Evolutionary conservation across 176 grass and related monocot species (phyloP).

Genomic region (Aegilops sharonensis): DNA sequence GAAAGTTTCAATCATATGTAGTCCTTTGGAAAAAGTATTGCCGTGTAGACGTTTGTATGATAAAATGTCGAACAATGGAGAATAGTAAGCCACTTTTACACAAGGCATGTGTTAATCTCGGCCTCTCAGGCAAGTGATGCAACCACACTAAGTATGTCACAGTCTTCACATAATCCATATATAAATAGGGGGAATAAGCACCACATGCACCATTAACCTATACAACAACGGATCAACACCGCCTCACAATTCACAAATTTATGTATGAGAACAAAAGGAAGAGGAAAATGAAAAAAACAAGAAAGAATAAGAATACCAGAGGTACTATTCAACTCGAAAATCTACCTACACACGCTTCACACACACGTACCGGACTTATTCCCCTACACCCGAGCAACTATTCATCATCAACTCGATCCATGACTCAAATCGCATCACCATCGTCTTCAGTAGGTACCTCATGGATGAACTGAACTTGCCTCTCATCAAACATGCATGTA

Average conservation of each 20-base stretch:
- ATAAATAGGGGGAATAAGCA: slow-evolving; percentile 15
- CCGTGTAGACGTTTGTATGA: no score
- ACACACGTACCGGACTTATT: slow-evolving; percentile 19
- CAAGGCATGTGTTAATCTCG: neutral
- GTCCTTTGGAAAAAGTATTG: no score
- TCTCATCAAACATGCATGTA: slow-evolving; percentile 24
- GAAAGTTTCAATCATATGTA: no score
- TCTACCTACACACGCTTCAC: slow-evolving; percentile 30
- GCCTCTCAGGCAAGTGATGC: neutral
- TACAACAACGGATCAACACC: slow-evolving; percentile 26
- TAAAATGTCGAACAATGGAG: no score
- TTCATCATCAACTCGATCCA: slow-evolving; percentile 6
- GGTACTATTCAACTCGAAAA: slow-evolving; percentile 36
- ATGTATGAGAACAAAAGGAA: slow-evolving; percentile 25
- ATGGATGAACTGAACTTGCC: neutral
- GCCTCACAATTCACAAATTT: slow-evolving; percentile 51
- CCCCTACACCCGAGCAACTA: neutral
- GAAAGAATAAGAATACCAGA: neutral
- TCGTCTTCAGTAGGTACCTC: neutral
- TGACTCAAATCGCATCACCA: neutral
- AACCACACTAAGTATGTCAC: neutral
- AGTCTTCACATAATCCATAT: slow-evolving; percentile 19
- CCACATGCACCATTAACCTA: slow-evolving; percentile 28
- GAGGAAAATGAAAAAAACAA: neutral
- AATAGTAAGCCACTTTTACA: no score